phyloP scores from a whole-genome alignment of 1,284 basidiomycete species.

The Blastosporella zonata region DNA sequence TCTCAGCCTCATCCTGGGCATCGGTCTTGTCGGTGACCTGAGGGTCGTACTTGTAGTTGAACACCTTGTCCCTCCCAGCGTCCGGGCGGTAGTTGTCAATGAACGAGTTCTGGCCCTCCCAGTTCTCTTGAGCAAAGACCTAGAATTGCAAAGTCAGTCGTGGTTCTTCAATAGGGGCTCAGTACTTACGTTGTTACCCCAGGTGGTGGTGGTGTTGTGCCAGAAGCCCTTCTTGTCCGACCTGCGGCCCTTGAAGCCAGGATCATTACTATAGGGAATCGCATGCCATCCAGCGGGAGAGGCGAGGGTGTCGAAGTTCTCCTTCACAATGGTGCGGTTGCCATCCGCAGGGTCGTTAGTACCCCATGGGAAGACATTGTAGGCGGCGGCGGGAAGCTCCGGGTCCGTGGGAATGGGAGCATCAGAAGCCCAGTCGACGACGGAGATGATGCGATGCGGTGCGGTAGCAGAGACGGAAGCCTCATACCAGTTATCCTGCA shows the following conservation, averaged over 20 bases:
- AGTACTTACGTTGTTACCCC: slow-evolving; percentile 82
- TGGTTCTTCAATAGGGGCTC: neutral
- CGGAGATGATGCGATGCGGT: slow-evolving; percentile 72
- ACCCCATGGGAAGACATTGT: slow-evolving; percentile 74
- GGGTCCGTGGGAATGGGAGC: slow-evolving; percentile 48
- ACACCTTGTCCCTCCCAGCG: slow-evolving; percentile 51
- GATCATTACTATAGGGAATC: slow-evolving; percentile 60
- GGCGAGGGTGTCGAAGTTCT: slow-evolving; percentile 69
- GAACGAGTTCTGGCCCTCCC: slow-evolving; percentile 80
- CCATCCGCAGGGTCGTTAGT: slow-evolving; percentile 71
- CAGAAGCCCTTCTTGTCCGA: slow-evolving; percentile 35
- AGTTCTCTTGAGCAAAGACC: slow-evolving; percentile 85
- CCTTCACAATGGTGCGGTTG: slow-evolving; percentile 51
- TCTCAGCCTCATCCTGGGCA: slow-evolving; percentile 64
- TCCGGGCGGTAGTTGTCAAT: slow-evolving; percentile 79
- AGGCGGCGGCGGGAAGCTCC: slow-evolving; percentile 42
- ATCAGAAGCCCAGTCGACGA: slow-evolving; percentile 83
- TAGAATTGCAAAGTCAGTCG: slow-evolving; percentile 19
- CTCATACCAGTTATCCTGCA: slow-evolving; percentile 86
- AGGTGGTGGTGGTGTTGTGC: slow-evolving; percentile 75
- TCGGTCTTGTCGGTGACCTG: slow-evolving; percentile 44
- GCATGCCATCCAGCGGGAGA: slow-evolving; percentile 90
- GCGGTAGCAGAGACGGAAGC: slow-evolving; percentile 59
- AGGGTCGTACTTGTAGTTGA: slow-evolving; percentile 73
- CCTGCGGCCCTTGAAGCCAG: slow-evolving; percentile 31